phyloP scores from a whole-genome alignment of 2,329 filamentous ascomycete genomes.

The Rhynchosporium agropyri region DNA sequence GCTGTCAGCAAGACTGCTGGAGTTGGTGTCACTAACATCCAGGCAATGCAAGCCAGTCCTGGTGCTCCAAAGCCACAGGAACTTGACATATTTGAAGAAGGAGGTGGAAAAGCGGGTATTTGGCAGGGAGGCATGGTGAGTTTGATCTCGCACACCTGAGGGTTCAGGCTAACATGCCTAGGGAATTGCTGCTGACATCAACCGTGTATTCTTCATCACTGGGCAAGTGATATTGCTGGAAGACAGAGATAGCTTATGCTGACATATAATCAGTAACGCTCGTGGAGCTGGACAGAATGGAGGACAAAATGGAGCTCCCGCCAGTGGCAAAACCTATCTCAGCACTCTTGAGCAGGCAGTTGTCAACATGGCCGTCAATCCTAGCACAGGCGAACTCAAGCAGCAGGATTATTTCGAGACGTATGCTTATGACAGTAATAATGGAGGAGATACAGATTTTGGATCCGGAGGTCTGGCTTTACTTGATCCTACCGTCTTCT shows the following conservation, averaged over 20 bases:
- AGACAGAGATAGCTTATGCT: not conserved
- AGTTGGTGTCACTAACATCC: constrained; percentile 16
- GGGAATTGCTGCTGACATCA: constrained; percentile 21
- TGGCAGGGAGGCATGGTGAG: constrained; percentile 25
- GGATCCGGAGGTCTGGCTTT: constrained; percentile 18
- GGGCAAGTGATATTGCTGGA: constrained; percentile 6
- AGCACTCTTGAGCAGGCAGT: constrained; percentile 24
- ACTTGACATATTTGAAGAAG: constrained; percentile 15
- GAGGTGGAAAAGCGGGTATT: constrained; percentile 25
- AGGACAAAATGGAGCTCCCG: constrained; percentile 15
- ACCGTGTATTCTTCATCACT: constrained; percentile 25
- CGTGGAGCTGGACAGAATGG: constrained; percentile 22
- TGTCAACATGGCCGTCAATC: constrained; percentile 22
- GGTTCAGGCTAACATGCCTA: not conserved
- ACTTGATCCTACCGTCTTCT: constrained; percentile 19
- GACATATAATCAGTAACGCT: constrained; percentile 9
- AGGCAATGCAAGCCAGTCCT: constrained; percentile 22
- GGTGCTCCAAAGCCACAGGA: constrained; percentile 18
- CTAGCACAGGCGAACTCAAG: constrained; percentile 17
- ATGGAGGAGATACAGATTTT: constrained; percentile 23
- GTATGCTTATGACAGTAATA: constrained; percentile 18
- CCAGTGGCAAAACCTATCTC: constrained; percentile 18
- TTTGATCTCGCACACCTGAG: not conserved
- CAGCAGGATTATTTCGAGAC: constrained; percentile 23
- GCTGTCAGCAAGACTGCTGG: constrained; percentile 21